Percentiles rank a stretch among this genome's conserved stretches.
These are phyloP conservation scores for Trichophyton mentagrophytes DNA, from an alignment of 2,329 filamentous ascomycete species.

Conservation along the genomic window DNA sequence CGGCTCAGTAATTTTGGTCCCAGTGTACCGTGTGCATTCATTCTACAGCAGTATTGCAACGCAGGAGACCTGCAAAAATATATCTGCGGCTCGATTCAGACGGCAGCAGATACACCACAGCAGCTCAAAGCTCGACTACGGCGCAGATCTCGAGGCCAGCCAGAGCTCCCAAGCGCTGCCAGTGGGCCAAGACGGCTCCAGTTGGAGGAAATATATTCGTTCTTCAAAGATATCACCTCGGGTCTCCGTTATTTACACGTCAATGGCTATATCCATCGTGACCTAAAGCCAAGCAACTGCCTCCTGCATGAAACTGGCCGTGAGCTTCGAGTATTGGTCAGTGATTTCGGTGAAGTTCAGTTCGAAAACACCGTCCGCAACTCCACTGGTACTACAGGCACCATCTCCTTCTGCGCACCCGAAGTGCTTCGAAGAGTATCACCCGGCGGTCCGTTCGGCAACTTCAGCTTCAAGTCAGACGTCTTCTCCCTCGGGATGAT, in stretches of 20 bases:
- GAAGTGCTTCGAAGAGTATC: conserved; percentile 64
- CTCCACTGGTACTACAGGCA: conserved; percentile 86
- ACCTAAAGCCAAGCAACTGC: conserved; percentile 93
- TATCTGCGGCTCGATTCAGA: conserved; percentile 56
- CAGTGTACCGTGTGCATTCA: conserved; percentile 87
- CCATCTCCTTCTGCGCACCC: conserved; percentile 92
- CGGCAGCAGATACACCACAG: conserved; percentile 54
- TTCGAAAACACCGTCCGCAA: conserved; percentile 66
- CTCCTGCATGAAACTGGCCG: conserved; percentile 65
- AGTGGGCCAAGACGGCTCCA: conserved; percentile 44
- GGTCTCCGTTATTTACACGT: conserved; percentile 80
- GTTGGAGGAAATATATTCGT: conserved; percentile 90
- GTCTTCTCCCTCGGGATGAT: conserved; percentile 99
- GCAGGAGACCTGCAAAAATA: conserved; percentile 80
- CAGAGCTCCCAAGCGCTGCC: conserved; percentile 48
- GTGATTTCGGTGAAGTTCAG: conserved; percentile 96
- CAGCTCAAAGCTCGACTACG: conserved; percentile 80
- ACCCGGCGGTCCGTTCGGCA: conserved; percentile 60
- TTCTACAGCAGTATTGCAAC: conserved; percentile 96
- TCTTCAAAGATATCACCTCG: conserved; percentile 90
- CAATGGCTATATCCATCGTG: conserved; percentile 88
- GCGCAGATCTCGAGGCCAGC: conserved; percentile 63
- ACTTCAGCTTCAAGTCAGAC: conserved; percentile 94
- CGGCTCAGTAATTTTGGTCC: conserved; percentile 77
- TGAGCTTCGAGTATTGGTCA: conserved; percentile 70